Percentiles rank a stretch among this genome's conserved stretches.
Conservation (phyloP, 345 rosid species). For the Aethionema arabicum region DNA sequence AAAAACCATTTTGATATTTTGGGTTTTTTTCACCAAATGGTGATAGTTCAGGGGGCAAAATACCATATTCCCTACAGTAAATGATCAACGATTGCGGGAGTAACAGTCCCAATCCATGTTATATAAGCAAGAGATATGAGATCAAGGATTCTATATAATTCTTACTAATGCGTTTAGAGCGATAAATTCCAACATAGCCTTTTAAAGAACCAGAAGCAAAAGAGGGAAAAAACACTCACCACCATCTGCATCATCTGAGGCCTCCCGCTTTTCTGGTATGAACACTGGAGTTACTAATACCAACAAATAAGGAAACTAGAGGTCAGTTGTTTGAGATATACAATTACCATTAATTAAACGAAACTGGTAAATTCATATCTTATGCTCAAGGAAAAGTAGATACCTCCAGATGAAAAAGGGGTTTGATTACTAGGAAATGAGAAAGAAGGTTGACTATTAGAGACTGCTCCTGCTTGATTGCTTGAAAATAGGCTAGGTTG, state of each 20-base stretch:
- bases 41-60: too few relatives aligned
- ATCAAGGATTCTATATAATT: too few relatives aligned
- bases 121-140: background rate
- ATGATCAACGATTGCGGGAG: background rate
- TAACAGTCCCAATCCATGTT: background rate
- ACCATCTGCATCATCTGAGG: constrained; percentile 36
- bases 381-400: constrained; percentile 1
- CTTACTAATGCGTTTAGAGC: background rate
- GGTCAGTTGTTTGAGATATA: constrained; percentile 21
- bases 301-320: constrained; percentile 5
- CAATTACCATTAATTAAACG: constrained; percentile 1
- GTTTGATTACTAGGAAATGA: constrained; percentile 28
- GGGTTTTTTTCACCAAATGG: too few relatives aligned
- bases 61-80: too few relatives aligned
- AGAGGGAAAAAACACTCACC: constrained; percentile 25
- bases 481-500: constrained; percentile 41
- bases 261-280: constrained; percentile 23
- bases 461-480: constrained; percentile 38
- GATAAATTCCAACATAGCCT: constrained; percentile 1
- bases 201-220: background rate
- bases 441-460: constrained; percentile 33
- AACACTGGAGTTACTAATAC: constrained; percentile 34
- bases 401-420: constrained; percentile 37
- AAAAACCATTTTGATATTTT: too few relatives aligned
- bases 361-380: constrained; percentile 11